Conservation (phyloP, 1,139 yeast genomes). For the Taphrina pruni region DNA sequence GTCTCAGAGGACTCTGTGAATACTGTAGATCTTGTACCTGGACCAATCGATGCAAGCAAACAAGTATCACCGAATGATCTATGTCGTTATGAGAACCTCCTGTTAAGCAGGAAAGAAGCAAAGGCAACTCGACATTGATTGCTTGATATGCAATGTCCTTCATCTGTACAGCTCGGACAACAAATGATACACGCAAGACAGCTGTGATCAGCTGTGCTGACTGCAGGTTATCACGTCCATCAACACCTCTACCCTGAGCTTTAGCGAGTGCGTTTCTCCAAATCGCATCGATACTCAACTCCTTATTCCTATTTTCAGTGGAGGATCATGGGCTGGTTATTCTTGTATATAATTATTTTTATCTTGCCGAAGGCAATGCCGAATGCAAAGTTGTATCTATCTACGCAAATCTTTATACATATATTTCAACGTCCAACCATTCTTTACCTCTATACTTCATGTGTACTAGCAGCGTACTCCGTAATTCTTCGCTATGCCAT, state of each 20-base stretch:
- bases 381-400: not conserved
- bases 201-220: not conserved
- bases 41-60: no score
- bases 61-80: no score
- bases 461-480: not conserved
- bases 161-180: no score
- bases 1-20: constrained; percentile 1
- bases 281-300: not conserved
- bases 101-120: no score
- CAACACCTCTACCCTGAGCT: not conserved
- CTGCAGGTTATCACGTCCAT: not conserved
- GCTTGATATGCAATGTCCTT: no score
- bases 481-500: no score
- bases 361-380: not conserved
- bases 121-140: no score
- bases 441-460: no score
- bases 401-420: not conserved
- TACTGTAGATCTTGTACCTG: not conserved
- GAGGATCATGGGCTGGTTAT: not conserved
- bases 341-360: not conserved
- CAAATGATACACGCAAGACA: not conserved
- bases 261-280: not conserved
- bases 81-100: no score
- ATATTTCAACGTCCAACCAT: not conserved
- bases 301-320: not conserved